A percentile compares a stretch with the other conserved stretches of the same genome.
phyloP scores from a whole-genome alignment of 2,329 filamentous ascomycete species.

The Sclerotinia trifoliorum region DNA sequence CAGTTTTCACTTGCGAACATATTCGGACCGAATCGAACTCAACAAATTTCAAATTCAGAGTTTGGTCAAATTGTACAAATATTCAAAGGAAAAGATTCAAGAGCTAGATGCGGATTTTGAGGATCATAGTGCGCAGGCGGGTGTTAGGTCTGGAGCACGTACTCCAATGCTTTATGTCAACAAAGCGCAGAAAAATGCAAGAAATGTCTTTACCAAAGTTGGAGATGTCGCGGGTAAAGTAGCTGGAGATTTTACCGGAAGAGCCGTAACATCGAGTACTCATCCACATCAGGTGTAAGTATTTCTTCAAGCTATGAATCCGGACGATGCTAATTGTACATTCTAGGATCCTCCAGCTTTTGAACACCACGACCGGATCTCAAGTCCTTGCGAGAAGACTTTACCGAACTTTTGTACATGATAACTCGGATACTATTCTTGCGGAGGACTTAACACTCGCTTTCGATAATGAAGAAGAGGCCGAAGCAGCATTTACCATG shows the following conservation, averaged over 20 bases:
- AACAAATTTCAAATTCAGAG: conserved; percentile 86
- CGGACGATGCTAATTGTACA: conserved; percentile 24
- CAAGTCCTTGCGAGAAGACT: conserved; percentile 84
- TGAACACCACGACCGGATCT: conserved; percentile 69
- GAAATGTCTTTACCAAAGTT: conserved; percentile 73
- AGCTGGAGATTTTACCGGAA: conserved; percentile 88
- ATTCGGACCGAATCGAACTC: conserved; percentile 83
- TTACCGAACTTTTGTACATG: conserved; percentile 79
- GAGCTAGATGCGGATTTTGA: conserved; percentile 77
- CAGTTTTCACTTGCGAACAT: conserved; percentile 87
- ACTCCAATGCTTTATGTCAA: conserved; percentile 72
- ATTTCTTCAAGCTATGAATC: background rate
- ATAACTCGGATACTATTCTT: conserved; percentile 72
- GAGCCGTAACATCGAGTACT: conserved; percentile 62
- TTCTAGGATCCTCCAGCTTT: conserved; percentile 63
- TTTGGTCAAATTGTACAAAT: conserved; percentile 62
- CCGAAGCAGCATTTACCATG: conserved; percentile 83
- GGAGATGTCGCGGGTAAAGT: conserved; percentile 82
- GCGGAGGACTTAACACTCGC: conserved; percentile 75
- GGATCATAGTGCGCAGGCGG: conserved; percentile 41
- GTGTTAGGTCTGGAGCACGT: conserved; percentile 47
- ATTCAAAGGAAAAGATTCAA: conserved; percentile 60
- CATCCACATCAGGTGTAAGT: conserved; percentile 74
- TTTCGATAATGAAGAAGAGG: conserved; percentile 81
- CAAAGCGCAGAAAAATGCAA: conserved; percentile 71